Percentiles rank a stretch among this genome's conserved stretches.
Conservation (phyloP, 805 yeast species). For the Yarrowia sp. region DNA sequence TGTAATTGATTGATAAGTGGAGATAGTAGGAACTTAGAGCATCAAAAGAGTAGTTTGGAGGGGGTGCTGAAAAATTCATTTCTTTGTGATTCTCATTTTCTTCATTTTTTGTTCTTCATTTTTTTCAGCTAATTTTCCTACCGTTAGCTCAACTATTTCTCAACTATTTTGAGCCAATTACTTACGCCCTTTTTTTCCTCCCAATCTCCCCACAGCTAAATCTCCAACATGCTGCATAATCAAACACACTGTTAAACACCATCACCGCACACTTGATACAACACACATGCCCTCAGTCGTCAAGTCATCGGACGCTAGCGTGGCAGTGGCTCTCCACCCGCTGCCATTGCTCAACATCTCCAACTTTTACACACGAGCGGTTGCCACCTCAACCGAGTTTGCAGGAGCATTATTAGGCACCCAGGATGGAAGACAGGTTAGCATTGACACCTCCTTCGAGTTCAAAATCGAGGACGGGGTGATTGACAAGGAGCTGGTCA, state of each 20-base stretch:
- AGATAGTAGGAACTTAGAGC: too few species aligned
- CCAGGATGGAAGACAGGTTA: conserved; percentile 45
- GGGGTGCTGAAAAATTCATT: too few species aligned
- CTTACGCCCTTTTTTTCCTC: too few species aligned
- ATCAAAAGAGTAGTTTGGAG: too few species aligned
- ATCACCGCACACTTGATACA: not conserved
- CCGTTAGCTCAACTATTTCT: too few species aligned
- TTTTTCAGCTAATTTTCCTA: too few species aligned
- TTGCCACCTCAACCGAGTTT: conserved; percentile 42
- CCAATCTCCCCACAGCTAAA: too few species aligned
- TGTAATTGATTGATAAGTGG: conserved; percentile 4
- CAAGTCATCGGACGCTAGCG: conserved; percentile 27
- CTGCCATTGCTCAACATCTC: conserved; percentile 50
- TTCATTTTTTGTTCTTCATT: too few species aligned
- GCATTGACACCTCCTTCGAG: conserved; percentile 50
- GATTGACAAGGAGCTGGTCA: conserved; percentile 44
- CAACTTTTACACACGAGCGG: conserved; percentile 48
- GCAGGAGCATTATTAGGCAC: conserved; percentile 50
- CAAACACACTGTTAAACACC: not conserved
- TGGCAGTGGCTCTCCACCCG: conserved; percentile 47
- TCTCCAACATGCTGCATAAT: conserved; percentile 8
- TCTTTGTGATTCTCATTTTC: too few species aligned
- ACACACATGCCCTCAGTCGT: conserved; percentile 6
- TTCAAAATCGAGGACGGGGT: conserved; percentile 42
- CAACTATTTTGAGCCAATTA: too few species aligned